Evolutionary conservation across 345 rosid genomes (phyloP).

Genomic region (Linum lewisii): DNA sequence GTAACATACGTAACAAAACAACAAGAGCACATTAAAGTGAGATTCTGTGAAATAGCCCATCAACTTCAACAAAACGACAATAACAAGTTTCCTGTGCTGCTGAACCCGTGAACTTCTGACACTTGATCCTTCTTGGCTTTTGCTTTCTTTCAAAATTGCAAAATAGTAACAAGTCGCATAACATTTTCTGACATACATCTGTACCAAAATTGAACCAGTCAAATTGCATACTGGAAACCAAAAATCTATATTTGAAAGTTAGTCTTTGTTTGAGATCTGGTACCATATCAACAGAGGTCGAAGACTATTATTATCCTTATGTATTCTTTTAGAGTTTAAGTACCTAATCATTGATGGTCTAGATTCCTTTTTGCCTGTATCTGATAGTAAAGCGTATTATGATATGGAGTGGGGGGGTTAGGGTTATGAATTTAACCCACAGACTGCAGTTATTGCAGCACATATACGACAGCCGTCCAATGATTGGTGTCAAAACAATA

Average conservation of each 20-base stretch:
- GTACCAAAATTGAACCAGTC: no score
- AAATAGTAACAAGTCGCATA: neutral
- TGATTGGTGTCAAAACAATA: conserved; percentile 1
- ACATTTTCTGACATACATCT: neutral
- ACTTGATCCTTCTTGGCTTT: neutral
- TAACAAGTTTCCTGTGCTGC: no score
- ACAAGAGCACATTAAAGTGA: conserved; percentile 6
- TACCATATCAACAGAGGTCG: no score
- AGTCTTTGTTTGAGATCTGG: no score
- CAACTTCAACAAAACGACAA: no score
- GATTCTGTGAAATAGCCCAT: conserved; percentile 6
- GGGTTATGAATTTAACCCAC: no score
- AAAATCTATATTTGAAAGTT: no score
- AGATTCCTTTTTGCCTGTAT: no score
- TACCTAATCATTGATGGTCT: no score
- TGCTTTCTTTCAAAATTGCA: neutral
- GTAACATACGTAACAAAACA: neutral
- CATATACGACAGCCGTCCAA: neutral
- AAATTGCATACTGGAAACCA: neutral
- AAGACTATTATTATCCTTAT: no score
- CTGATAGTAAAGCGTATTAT: no score
- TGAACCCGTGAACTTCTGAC: conserved; percentile 35
- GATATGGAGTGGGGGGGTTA: neutral
- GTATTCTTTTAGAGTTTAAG: no score
- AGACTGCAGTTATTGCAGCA: neutral